These are phyloP conservation scores for Fusarium longipes DNA, from an alignment of 2,329 filamentous ascomycete genomes.

Conservation along the genomic window DNA sequence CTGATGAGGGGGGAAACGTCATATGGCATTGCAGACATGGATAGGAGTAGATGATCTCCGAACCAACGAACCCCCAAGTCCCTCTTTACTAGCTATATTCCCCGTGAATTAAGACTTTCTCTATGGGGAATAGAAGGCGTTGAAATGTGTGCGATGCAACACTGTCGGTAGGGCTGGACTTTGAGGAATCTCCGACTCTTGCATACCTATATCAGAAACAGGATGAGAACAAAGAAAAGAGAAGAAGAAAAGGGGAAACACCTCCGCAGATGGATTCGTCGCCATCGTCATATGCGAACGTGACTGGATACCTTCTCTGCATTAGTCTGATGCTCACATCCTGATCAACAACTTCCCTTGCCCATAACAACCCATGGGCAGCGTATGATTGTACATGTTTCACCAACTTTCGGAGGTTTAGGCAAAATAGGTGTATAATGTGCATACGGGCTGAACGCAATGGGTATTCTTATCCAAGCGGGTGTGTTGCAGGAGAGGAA, in stretches of 20 bases:
- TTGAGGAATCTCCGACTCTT: constrained; percentile 11
- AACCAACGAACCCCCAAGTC: background rate
- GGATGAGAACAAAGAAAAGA: background rate
- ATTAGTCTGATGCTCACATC: background rate
- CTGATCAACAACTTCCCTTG: constrained; percentile 12
- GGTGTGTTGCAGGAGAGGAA: background rate
- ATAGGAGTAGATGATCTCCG: background rate
- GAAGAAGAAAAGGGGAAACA: background rate
- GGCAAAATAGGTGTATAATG: constrained; percentile 16
- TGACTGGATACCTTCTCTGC: constrained; percentile 8
- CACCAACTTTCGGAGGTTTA: constrained; percentile 23
- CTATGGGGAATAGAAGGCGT: background rate
- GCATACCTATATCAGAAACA: constrained; percentile 12
- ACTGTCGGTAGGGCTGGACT: constrained; percentile 27
- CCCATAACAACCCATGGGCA: constrained; percentile 2
- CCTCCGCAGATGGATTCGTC: background rate
- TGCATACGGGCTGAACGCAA: background rate
- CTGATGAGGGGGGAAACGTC: background rate
- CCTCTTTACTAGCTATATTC: background rate
- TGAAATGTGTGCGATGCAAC: background rate
- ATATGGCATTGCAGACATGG: background rate
- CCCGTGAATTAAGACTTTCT: background rate
- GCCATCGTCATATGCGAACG: background rate
- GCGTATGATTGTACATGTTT: constrained; percentile 14
- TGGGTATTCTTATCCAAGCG: constrained; percentile 10